These are phyloP conservation scores for Falciphora oryzae DNA, from an alignment of 2,329 filamentous ascomycete species.

Conservation along the genomic window DNA sequence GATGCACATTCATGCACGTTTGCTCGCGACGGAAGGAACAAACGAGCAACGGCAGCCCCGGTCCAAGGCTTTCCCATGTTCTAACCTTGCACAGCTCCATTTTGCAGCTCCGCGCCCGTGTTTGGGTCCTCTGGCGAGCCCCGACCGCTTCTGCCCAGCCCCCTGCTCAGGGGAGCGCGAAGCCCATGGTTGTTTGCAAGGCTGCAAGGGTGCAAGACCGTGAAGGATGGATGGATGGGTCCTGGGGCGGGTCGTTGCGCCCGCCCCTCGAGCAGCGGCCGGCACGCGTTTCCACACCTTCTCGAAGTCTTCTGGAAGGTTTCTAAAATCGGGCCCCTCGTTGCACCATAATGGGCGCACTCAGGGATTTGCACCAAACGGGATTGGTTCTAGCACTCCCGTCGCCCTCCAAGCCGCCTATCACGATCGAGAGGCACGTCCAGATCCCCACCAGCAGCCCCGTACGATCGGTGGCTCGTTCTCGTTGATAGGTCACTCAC, in stretches of 20 bases:
- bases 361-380: background rate
- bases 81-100: background rate
- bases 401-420: conserved; percentile 3
- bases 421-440: background rate
- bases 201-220: background rate
- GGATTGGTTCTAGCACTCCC: conserved; percentile 5
- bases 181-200: background rate
- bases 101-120: background rate
- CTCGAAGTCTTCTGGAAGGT: conserved; percentile 12
- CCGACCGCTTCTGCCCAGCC: background rate
- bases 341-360: background rate
- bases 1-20: background rate
- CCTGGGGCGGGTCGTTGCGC: too few species aligned
- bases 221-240: background rate
- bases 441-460: background rate
- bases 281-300: conserved; percentile 4
- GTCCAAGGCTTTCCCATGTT: background rate
- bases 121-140: background rate
- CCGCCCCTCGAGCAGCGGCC: too few species aligned
- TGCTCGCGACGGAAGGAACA: background rate
- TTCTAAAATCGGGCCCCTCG: conserved; percentile 7
- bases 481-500: too few species aligned
- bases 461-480: too few species aligned
- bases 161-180: background rate
- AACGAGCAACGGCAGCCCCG: background rate